Conservation (phyloP, 108 stramenopile genomes). For the Seminavis robusta region DNA sequence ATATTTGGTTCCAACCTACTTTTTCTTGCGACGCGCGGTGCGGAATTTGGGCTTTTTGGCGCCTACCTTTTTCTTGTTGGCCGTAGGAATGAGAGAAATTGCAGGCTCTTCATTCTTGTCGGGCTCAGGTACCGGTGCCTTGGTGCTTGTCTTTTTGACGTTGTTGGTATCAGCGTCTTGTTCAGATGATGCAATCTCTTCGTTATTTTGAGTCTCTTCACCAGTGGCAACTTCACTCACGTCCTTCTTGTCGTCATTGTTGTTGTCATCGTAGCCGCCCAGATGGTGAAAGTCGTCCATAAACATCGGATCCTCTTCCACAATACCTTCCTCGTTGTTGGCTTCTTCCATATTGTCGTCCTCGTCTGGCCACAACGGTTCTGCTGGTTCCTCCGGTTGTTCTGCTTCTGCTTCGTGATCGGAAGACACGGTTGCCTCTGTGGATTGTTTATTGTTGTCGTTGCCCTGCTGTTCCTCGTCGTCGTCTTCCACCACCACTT, state of each 20-base stretch:
- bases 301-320: neutral
- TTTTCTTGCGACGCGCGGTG: constrained; percentile 14
- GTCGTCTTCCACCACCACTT: constrained; percentile 25
- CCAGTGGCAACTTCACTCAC: neutral
- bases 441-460: neutral
- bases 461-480: neutral
- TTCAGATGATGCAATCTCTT: neutral
- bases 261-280: neutral
- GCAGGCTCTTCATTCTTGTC: neutral
- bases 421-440: neutral
- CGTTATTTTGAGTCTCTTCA: neutral
- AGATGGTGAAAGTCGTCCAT: neutral
- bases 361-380: neutral
- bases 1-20: too few species aligned
- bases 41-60: constrained; percentile 37
- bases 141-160: neutral
- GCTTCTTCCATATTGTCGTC: constrained; percentile 13
- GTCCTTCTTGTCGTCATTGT: constrained; percentile 5
- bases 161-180: too few species aligned
- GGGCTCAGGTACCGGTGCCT: neutral
- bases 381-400: neutral
- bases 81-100: constrained; percentile 25
- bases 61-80: constrained; percentile 9
- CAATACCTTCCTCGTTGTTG: constrained; percentile 10
- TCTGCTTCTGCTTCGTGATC: neutral